Conservation (phyloP, 352 stramenopile genomes). For the Globisporangium okanoganense region DNA sequence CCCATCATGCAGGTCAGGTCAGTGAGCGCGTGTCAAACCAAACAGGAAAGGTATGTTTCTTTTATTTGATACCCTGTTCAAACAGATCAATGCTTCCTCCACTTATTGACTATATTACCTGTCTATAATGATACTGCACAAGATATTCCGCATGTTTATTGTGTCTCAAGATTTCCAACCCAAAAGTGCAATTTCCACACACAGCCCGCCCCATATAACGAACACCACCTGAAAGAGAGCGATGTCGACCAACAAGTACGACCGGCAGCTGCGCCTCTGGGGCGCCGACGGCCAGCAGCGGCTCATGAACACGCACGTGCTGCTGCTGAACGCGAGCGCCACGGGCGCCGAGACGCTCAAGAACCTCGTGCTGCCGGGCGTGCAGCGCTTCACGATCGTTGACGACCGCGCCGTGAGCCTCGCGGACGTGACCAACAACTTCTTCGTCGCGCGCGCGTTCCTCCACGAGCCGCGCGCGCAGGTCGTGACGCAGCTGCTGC, state of each 20-base stretch:
- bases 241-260: conserved; percentile 92
- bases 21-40: too few species aligned
- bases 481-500: conserved; percentile 76
- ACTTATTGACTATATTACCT: neutral
- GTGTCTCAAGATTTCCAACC: neutral
- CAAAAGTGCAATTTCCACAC: neutral
- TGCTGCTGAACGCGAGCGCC: conserved; percentile 89
- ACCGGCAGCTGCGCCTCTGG: conserved; percentile 98
- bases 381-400: conserved; percentile 91
- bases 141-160: neutral
- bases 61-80: too few species aligned
- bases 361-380: conserved; percentile 93
- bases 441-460: conserved; percentile 81
- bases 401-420: conserved; percentile 84
- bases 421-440: conserved; percentile 90
- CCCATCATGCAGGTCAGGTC: too few species aligned
- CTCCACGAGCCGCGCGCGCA: conserved; percentile 74
- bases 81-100: too few species aligned
- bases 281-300: conserved; percentile 91
- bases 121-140: neutral
- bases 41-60: too few species aligned
- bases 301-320: conserved; percentile 84
- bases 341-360: conserved; percentile 97
- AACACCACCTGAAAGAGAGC: neutral
- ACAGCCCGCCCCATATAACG: too few species aligned